Percentiles rank a stretch among this genome's conserved stretches.
phyloP scores from a whole-genome alignment of 176 grass and related monocot species.

The Eragrostis nindensis region DNA sequence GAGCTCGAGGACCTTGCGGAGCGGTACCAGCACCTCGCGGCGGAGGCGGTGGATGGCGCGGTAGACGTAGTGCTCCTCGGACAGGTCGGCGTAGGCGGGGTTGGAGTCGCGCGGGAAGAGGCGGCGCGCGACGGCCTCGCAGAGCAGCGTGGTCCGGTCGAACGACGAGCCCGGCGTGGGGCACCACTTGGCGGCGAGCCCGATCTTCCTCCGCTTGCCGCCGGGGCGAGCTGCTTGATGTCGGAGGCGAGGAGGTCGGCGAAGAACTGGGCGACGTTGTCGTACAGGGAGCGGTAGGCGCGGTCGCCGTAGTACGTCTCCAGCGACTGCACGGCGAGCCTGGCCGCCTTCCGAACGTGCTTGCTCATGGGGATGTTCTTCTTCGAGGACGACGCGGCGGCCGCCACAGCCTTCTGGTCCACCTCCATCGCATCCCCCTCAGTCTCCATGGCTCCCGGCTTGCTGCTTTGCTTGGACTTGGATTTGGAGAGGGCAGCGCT shows the following conservation, averaged over 20 bases:
- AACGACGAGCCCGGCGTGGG: slow-evolving; percentile 45
- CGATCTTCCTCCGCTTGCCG: slow-evolving; percentile 3
- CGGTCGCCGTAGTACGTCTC: slow-evolving; percentile 45
- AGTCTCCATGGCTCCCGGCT: no score
- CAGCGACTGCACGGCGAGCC: slow-evolving; percentile 41
- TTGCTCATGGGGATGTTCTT: not conserved
- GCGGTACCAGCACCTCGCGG: slow-evolving; percentile 39
- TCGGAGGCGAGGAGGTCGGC: slow-evolving; percentile 54
- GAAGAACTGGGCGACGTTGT: slow-evolving; percentile 47
- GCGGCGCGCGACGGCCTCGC: slow-evolving; percentile 45
- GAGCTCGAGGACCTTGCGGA: slow-evolving; percentile 35
- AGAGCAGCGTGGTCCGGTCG: slow-evolving; percentile 49
- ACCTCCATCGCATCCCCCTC: no score
- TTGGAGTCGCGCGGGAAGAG: slow-evolving; percentile 41
- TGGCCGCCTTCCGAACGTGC: slow-evolving; percentile 29
- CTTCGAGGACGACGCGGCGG: no score
- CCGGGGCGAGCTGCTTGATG: slow-evolving; percentile 32
- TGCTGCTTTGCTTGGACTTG: no score
- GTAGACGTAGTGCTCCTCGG: slow-evolving; percentile 48
- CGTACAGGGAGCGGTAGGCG: slow-evolving; percentile 59
- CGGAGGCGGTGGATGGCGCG: slow-evolving; percentile 47
- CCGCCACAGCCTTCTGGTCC: no score
- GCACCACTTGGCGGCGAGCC: slow-evolving; percentile 57
- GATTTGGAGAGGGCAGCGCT: no score
- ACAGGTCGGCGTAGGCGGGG: slow-evolving; percentile 32